Evolutionary conservation across 495 filamentous ascomycete species (phyloP).

Genomic region (Talaromyces stipitatus): DNA sequence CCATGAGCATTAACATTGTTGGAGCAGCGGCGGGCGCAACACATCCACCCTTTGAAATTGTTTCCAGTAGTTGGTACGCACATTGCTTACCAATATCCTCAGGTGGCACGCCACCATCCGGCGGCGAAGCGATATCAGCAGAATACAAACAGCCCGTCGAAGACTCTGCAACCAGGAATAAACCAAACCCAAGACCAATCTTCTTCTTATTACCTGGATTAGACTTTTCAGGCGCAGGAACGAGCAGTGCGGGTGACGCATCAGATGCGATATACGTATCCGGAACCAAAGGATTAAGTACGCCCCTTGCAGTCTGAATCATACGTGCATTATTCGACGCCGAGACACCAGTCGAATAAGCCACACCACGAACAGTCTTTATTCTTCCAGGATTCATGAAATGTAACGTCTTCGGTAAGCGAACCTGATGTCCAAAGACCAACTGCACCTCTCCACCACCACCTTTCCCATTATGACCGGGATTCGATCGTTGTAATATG

Average conservation of each 20-base stretch:
- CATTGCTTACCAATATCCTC: constrained; percentile 86
- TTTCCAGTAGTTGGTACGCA: constrained; percentile 82
- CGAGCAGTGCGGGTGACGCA: constrained; percentile 62
- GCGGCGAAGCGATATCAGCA: constrained; percentile 77
- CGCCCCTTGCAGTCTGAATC: constrained; percentile 82
- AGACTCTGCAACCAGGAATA: constrained; percentile 86
- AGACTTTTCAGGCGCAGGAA: constrained; percentile 53
- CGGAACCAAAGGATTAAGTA: constrained; percentile 75
- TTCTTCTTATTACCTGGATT: constrained; percentile 57
- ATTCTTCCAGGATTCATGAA: constrained; percentile 77
- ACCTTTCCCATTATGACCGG: constrained; percentile 61
- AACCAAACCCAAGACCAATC: constrained; percentile 78
- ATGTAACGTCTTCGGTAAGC: constrained; percentile 90
- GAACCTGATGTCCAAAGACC: constrained; percentile 82
- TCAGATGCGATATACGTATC: constrained; percentile 85
- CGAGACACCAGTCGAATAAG: constrained; percentile 82
- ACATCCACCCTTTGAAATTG: constrained; percentile 74
- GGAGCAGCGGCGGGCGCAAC: constrained; percentile 59
- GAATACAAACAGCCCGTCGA: constrained; percentile 78
- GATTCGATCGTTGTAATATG: constrained; percentile 69
- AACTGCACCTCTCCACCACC: constrained; percentile 91
- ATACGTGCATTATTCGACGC: constrained; percentile 89
- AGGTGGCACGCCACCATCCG: constrained; percentile 70
- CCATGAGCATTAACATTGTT: constrained; percentile 82
- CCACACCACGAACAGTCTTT: constrained; percentile 84